A percentile compares a stretch with the other conserved stretches of the same genome.
Evolutionary conservation across 345 rosid species (phyloP).

Genomic region (Eucalyptus polybractea): DNA sequence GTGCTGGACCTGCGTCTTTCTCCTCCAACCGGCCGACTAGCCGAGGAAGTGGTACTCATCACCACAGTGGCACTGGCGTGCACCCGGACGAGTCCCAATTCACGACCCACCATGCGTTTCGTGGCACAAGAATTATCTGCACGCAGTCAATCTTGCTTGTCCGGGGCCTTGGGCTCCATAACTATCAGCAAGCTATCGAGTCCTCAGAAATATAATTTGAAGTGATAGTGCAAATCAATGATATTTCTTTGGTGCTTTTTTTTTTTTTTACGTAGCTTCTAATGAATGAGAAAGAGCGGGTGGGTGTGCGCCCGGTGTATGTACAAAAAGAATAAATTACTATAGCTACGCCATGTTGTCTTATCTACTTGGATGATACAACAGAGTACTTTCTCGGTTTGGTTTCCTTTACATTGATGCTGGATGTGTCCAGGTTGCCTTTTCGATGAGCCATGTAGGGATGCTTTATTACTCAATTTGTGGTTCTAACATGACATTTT

Average conservation of each 20-base stretch:
- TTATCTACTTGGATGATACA: no score
- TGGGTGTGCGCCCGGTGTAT: not conserved
- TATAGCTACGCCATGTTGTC: no score
- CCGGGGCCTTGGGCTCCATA: conserved; percentile 2
- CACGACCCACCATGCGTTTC: conserved; percentile 36
- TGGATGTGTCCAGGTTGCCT: no score
- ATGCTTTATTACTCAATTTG: no score
- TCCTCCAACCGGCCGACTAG: conserved; percentile 27
- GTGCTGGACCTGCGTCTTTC: conserved; percentile 33
- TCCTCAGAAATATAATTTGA: not conserved
- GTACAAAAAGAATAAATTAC: no score
- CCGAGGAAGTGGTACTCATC: conserved; percentile 26
- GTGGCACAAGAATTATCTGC: conserved; percentile 46
- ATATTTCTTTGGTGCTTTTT: not conserved
- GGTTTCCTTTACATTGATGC: no score
- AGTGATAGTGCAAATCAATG: not conserved
- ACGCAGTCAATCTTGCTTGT: conserved; percentile 6
- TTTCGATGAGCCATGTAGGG: no score
- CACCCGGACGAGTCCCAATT: conserved; percentile 11
- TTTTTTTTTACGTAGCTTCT: no score
- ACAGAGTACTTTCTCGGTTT: no score
- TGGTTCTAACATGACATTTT: no score
- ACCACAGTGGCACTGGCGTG: conserved; percentile 31
- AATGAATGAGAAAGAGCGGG: not conserved
- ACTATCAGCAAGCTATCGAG: conserved; percentile 12